Base-by-base conservation (phyloP, 768 basidiomycete genomes). In the Tulasnella sp. region DNA sequence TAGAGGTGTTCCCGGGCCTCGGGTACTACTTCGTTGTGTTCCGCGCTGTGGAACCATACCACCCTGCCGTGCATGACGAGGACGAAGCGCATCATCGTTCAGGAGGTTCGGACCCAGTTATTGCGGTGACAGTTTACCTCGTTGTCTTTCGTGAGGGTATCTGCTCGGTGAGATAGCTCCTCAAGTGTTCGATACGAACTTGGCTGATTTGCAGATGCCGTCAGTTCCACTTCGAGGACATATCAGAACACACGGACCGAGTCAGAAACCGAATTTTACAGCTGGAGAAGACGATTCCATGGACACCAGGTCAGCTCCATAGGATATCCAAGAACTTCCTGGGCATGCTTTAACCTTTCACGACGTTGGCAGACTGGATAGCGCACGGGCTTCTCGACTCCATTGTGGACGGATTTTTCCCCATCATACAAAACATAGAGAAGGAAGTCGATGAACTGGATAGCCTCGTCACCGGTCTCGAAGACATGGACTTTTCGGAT, bases 21-120 rank as follows among this genome's bases (percentile, higher is more conserved):
- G 96, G 95, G 1, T 98, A 98, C 84, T 95, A 96, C 83, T 95
- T 98, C 81, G 86, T 97, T 77, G 92, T 92, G 26, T 94, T 96
- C 81, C 89, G 93, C 70, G 91, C 95, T 0, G 88, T 96, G 73
- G 93, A 95, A 55, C 85, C 86, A 5, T 55, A 76, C 13, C 57
- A 44, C 10, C 32, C 20, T 16, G 26, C 70, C 10, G 18, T 69
- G n/a, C 29, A 23, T 13, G 67, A 67, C 32, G 39, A 67, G 51
- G n/a, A 69, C 70, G 80, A 80, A 81, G 85, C 84, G 48, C 81
- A 83, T 40, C 87, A 87, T 16, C 42, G 48, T 20, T 70, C 73
- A 69, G 79, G 77, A 57, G 51, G 42, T 32, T 72, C 75, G 44
- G 89, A 87, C 20, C 83, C 85, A 13, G 83, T 95, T 29, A 91